A percentile compares a stretch with the other conserved stretches of the same genome.
Evolutionary conservation across 1,139 yeast species (phyloP).

Genomic region (Sugiyamaella pinicola): DNA sequence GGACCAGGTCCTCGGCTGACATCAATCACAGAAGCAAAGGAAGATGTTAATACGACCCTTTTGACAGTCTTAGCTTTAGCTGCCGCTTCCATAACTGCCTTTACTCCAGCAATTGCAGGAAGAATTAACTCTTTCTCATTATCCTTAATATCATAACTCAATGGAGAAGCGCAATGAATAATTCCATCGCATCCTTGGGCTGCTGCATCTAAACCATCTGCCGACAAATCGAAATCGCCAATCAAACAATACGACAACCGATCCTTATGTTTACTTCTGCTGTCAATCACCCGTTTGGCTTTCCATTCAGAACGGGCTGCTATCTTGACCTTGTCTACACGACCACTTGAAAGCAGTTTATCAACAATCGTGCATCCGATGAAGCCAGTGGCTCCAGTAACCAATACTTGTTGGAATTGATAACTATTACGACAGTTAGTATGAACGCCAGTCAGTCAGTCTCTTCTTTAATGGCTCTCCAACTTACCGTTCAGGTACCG

Average conservation of each 20-base stretch:
- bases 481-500: conserved; percentile 10
- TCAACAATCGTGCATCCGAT: conserved; percentile 50
- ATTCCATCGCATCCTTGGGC: conserved; percentile 32
- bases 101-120: conserved; percentile 47
- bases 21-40: conserved; percentile 42
- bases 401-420: conserved; percentile 39
- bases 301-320: conserved; percentile 17
- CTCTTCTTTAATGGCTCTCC: not conserved
- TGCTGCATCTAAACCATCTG: conserved; percentile 13
- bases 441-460: not conserved
- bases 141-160: conserved; percentile 40
- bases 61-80: conserved; percentile 37
- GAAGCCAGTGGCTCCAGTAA: conserved; percentile 56
- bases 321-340: conserved; percentile 15
- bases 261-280: not conserved
- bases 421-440: conserved; percentile 3
- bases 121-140: conserved; percentile 39
- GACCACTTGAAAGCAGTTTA: conserved; percentile 28
- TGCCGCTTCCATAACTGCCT: conserved; percentile 40
- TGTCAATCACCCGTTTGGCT: conserved; percentile 6
- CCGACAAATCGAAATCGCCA: conserved; percentile 19
- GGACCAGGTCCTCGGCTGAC: conserved; percentile 22
- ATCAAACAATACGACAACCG: conserved; percentile 13
- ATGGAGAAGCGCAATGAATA: conserved; percentile 47
- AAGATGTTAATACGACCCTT: conserved; percentile 46